phyloP scores from a whole-genome alignment of 148 eudicot genomes.

The Fagopyrum esculentum region DNA sequence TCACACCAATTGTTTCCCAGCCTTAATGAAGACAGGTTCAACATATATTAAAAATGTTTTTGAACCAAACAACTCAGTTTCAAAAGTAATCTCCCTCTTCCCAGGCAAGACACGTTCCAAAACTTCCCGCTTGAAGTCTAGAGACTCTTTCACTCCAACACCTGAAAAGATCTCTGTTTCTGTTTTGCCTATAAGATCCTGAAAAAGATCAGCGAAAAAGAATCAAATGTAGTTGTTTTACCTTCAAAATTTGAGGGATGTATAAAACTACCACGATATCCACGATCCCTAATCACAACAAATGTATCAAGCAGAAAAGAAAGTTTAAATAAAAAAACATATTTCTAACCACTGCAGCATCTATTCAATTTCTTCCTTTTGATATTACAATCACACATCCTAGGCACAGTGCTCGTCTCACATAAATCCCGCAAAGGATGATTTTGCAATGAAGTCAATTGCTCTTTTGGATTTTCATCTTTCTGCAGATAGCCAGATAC shows the following conservation, averaged over 20 bases:
- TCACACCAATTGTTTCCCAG: constrained; percentile 89
- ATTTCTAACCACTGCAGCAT: constrained; percentile 21
- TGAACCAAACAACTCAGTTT: constrained; percentile 70
- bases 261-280: too few relatives aligned
- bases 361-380: constrained; percentile 48
- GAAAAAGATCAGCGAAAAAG: constrained; percentile 32
- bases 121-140: constrained; percentile 85
- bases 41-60: constrained; percentile 86
- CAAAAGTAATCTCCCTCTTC: constrained; percentile 86
- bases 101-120: constrained; percentile 74
- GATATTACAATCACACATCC: constrained; percentile 18
- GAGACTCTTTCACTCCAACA: constrained; percentile 79
- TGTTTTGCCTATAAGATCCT: constrained; percentile 92
- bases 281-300: background rate
- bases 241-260: background rate
- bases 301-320: background rate
- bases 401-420: constrained; percentile 14
- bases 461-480: constrained; percentile 53
- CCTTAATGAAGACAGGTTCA: constrained; percentile 84
- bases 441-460: constrained; percentile 43
- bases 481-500: constrained; percentile 31
- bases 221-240: background rate
- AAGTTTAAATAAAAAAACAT: background rate
- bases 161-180: constrained; percentile 83
- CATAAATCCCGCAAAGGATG: constrained; percentile 56